Conservation (phyloP, 192 early-diverging fungal species). For the Coemansia sp. region DNA sequence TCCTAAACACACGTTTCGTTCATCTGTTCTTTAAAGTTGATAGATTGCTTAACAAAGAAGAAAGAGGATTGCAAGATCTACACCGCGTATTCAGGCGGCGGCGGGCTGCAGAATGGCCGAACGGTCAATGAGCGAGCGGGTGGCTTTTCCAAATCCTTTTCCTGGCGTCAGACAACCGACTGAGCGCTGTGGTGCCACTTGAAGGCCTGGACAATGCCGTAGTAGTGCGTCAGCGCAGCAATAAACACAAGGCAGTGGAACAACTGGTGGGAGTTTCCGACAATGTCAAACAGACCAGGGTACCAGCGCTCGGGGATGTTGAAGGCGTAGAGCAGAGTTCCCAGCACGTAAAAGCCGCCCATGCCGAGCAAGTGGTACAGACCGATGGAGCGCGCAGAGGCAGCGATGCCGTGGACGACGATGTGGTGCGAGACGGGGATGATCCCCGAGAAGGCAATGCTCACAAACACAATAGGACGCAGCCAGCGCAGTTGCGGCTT, state of each 20-base stretch:
- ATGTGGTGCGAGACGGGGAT: constrained; percentile 77
- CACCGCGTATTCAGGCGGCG: too few relatives aligned
- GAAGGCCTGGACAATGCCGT: constrained; percentile 67
- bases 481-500: constrained; percentile 77
- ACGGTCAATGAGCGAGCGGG: too few relatives aligned
- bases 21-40: too few relatives aligned
- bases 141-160: neutral
- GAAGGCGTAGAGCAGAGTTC: constrained; percentile 84
- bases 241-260: constrained; percentile 84
- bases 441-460: constrained; percentile 72
- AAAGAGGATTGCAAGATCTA: too few relatives aligned
- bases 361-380: constrained; percentile 69
- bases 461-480: constrained; percentile 76
- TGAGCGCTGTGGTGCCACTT: constrained; percentile 55
- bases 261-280: constrained; percentile 90
- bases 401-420: constrained; percentile 67
- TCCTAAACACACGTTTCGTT: too few relatives aligned
- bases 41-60: too few relatives aligned
- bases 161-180: constrained; percentile 18
- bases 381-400: constrained; percentile 59
- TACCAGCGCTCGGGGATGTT: constrained; percentile 82
- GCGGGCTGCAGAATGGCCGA: too few relatives aligned
- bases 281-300: constrained; percentile 83
- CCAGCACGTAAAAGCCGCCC: constrained; percentile 74
- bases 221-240: constrained; percentile 77